Evolutionary conservation across 805 yeast genomes (phyloP), one percentile per base, ranked within the genome.

Genomic region (Candida takata): DNA sequence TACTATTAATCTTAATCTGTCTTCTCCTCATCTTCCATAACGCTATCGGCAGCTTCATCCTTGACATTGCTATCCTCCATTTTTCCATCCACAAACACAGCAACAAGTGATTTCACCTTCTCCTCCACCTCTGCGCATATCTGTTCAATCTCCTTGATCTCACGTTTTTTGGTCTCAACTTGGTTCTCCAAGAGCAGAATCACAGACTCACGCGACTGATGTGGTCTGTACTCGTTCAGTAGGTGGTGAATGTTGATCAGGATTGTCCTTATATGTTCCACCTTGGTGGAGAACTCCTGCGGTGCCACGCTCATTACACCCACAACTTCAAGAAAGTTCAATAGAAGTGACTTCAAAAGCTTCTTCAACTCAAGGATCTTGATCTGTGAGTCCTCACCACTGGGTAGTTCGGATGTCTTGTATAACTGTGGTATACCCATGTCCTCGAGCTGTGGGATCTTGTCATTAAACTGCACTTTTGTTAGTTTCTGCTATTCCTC

Each of bases 161-260:
- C 81, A 5, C 58, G 52, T 34, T 67, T 65, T 48, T 81, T 82
- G 29, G 69, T 65, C 33, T 74, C 83, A 24, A 90, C 73, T 51
- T 83, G 87, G 35, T 75, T 79, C 48, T 72, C 77, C 54, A 85
- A 61, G 36, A 82, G 64, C 67, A 85, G 67, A 29, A 87, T 84
- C 44, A 92, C 65, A 33, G 88, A 79, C 51, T 92, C 98, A 35
- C 97, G 69, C 4, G 95, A 82, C 55, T 92, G 98, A 58, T 92
- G 97, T 3, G 97, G 92, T 42, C 98, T 68, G 59, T 92, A 92
- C 35, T 88, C 87, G 56, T 92, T 92, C 40, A 92, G 62, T 25
- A 92, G 63, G 57, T 92, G 97, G 55, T 92, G 97, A 44, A 92
- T 78, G 53, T 92, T 92, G 53, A 90, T 81, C 35, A 92, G 63